phyloP scores from a whole-genome alignment of 169 alveolate species.

The Cryptosporidium parvum region DNA sequence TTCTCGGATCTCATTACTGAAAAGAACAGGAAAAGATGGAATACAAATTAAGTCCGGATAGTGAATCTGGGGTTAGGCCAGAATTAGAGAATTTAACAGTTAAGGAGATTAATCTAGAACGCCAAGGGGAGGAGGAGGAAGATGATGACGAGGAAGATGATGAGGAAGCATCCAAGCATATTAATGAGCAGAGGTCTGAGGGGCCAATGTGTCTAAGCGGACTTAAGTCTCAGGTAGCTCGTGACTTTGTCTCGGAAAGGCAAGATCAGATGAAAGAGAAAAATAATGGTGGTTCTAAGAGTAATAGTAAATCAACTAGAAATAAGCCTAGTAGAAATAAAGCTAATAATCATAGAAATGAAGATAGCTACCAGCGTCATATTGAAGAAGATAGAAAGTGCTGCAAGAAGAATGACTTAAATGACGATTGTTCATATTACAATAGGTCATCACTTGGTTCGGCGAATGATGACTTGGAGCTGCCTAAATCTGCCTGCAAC shows the following conservation, averaged over 20 bases:
- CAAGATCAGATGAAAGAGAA: background rate
- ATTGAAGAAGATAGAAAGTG: background rate
- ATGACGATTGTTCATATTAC: background rate
- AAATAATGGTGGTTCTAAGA: background rate
- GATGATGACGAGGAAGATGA: slow-evolving; percentile 31
- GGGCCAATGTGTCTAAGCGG: background rate
- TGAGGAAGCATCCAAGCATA: background rate
- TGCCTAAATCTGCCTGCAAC: background rate
- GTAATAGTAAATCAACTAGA: background rate
- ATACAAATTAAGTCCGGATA: slow-evolving; percentile 15
- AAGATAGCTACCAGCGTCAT: background rate
- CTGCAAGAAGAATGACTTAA: background rate
- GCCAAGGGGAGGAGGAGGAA: slow-evolving; percentile 12
- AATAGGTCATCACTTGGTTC: background rate
- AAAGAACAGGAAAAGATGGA: slow-evolving; percentile 27
- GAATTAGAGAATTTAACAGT: slow-evolving; percentile 3
- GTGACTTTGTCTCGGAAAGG: background rate
- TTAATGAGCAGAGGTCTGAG: slow-evolving; percentile 1
- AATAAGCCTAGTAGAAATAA: background rate
- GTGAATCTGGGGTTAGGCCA: slow-evolving; percentile 35
- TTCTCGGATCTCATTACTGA: slow-evolving; percentile 18
- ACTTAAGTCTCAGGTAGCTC: background rate
- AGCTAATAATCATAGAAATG: background rate
- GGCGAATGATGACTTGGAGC: background rate
- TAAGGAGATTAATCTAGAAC: slow-evolving; percentile 4